Base-by-base conservation (phyloP, 1,284 basidiomycete genomes). In the Naganishia cerealis region DNA sequence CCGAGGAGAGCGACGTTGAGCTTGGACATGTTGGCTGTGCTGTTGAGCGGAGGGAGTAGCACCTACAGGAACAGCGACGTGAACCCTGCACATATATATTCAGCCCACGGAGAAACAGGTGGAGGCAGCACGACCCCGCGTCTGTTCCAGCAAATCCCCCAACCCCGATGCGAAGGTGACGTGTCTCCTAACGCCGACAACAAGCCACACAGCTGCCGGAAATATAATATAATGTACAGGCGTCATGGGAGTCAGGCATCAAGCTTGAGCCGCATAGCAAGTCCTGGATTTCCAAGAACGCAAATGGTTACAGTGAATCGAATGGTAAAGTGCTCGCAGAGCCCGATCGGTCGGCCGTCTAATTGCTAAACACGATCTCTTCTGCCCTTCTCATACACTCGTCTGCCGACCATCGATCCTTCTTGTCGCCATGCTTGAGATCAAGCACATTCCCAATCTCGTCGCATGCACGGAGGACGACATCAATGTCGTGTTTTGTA, bases 401-500 rank as follows among this genome's bases (percentile, higher is more conserved):
- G 72, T 97, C 89, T 52, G 97, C 78, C 18, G 83, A 79, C 93
- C 93, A 96, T 74, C 90, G 83, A 76, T 93, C 89, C 50, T 85
- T 84, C 33, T 83, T 76, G 3, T 75, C 75, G 16, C 88, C 87
- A 78, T 90, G 88, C 83, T 90, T 94, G 80, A 99, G 82, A 78
- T 92, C 90, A 67, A 99, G 83, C 39, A 91, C 77, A 75, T 90
- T 87, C 36, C 96, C 95, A 70, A 99, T 84, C 81, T 98, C 94
- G 81, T 97, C 92, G 76, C 90, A 94, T 7, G 95, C 94, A 52
- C 85, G 83, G 54, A 99, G 83, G 40, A 99, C 82, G 36, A 84
- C 83, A 81, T 99, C 95, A 66, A 99, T 87, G 76, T 99, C 96
- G 76, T 94, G 89, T 84, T 99, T 99, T 68, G 95, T 98, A 83